Conservation (phyloP, 2,329 filamentous ascomycete species). For the Sporothrix humicola region DNA sequence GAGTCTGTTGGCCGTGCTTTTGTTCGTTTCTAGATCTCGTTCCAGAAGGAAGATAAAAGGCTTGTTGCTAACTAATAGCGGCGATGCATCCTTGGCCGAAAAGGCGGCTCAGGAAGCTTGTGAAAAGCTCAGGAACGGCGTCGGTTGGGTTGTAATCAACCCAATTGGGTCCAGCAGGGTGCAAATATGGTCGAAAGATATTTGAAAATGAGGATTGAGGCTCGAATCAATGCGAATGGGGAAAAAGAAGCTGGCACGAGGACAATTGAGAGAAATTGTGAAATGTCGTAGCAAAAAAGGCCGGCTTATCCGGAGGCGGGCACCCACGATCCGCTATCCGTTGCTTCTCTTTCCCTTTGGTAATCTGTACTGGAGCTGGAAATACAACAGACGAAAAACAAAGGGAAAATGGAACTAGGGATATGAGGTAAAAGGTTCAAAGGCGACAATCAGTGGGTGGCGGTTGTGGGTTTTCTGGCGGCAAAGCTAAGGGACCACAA, state of each 20-base stretch:
- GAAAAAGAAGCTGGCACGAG: not conserved
- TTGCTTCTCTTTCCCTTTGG: not conserved
- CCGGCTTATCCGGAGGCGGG: slow-evolving; percentile 22
- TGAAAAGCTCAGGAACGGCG: slow-evolving; percentile 1
- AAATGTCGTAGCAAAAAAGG: not conserved
- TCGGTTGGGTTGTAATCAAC: slow-evolving; percentile 5
- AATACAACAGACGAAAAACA: not conserved
- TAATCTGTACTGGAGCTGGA: slow-evolving; percentile 1
- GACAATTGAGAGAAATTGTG: not conserved
- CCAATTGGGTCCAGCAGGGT: not conserved
- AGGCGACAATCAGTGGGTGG: not conserved
- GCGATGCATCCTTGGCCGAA: slow-evolving; percentile 17
- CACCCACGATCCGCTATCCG: slow-evolving; percentile 19
- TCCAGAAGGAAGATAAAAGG: not conserved
- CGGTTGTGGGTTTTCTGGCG: slow-evolving; percentile 17
- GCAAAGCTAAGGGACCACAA: slow-evolving; percentile 8
- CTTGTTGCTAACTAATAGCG: not conserved
- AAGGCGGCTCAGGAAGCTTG: slow-evolving; percentile 7
- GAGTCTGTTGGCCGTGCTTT: not conserved
- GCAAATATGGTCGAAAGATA: not conserved
- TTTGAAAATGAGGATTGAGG: not conserved
- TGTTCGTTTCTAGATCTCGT: too few species aligned
- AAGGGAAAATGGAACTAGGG: not conserved
- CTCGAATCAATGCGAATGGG: not conserved
- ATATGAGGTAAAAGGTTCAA: not conserved